Evolutionary conservation across 163 green algal genomes (phyloP), one percentile per base, ranked within the genome.

Genomic region (Chlorella variabilis): DNA sequence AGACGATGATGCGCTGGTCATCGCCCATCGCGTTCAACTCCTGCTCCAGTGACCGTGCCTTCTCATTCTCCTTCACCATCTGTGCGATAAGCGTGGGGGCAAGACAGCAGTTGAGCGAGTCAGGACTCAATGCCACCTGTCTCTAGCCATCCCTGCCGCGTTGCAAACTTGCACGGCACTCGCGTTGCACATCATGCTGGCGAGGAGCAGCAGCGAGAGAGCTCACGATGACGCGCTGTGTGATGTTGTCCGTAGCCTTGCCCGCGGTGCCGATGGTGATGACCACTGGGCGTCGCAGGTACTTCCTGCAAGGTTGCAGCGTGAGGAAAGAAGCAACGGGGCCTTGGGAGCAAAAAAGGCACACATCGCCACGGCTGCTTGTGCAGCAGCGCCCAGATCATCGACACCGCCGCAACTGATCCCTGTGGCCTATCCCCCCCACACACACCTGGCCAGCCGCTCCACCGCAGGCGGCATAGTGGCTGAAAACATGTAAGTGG

Each of bases 401-500:
- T n/a, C n/a, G n/a, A n/a, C n/a, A n/a, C n/a, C n/a, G n/a, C n/a
- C n/a, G n/a, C n/a, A n/a, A n/a, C n/a, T n/a, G n/a, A n/a, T n/a
- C n/a, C n/a, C n/a, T n/a, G n/a, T n/a, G n/a, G n/a, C n/a, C n/a
- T n/a, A n/a, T n/a, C n/a, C n/a, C n/a, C n/a, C 11, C 34, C 41
- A 27, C 18, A 17, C 73, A 56, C 39, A 71, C 73, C 91, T 90
- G 6, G 97, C 97, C 23, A 99, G 92, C 2, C 95, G 88, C 91
- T 99, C 96, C 61, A 99, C 95, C 0, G 86, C 79, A 0, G 93
- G 91, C 0, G 93, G 93, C 94, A 97, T 97, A 59, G 94, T 97
- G n/a, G 93, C 93, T 11, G 65, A 87, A 84, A 99, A 99, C 97
- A 99, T 99, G 89, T 98, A 98, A n/a, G 96, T 99, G 11, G 95